phyloP scores from a whole-genome alignment of 2,329 filamentous ascomycete species.

The Periconia digitata region DNA sequence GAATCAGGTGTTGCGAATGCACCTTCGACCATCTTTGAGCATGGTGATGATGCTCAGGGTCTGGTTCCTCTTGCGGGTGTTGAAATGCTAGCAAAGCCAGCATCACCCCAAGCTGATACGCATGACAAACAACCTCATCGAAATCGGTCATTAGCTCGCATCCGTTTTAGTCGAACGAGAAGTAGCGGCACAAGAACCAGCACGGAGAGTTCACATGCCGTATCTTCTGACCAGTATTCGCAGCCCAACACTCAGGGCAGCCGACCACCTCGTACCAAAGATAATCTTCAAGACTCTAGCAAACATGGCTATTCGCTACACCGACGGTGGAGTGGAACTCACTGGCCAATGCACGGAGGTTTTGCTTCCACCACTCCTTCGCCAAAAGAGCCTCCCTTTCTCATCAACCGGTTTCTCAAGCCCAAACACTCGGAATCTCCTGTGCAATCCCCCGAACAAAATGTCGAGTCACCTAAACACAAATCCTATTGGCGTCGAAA shows the following conservation, averaged over 20 bases:
- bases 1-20: slow-evolving; percentile 8
- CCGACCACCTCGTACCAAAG: slow-evolving; percentile 10
- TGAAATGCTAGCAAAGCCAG: not conserved
- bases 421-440: slow-evolving; percentile 13
- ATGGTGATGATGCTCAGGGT: too few species aligned
- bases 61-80: not conserved
- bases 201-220: slow-evolving; percentile 11
- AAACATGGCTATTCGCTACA: slow-evolving; percentile 17
- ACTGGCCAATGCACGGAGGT: not conserved
- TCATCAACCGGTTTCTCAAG: slow-evolving; percentile 22
- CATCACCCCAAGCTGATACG: slow-evolving; percentile 11
- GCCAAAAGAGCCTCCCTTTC: slow-evolving; percentile 10
- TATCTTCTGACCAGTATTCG: slow-evolving; percentile 7
- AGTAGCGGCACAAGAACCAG: slow-evolving; percentile 19
- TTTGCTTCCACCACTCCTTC: slow-evolving; percentile 1
- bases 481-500: slow-evolving; percentile 9
- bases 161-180: slow-evolving; percentile 8
- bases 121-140: slow-evolving; percentile 13
- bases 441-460: not conserved
- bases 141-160: slow-evolving; percentile 14
- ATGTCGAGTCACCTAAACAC: not conserved
- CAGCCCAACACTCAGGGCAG: slow-evolving; percentile 7
- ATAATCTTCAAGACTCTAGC: slow-evolving; percentile 19
- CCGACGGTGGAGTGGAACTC: slow-evolving; percentile 20
- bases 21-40: slow-evolving; percentile 16